Evolutionary conservation across 495 filamentous ascomycete genomes (phyloP).

Genomic region (Parathielavia appendiculata): DNA sequence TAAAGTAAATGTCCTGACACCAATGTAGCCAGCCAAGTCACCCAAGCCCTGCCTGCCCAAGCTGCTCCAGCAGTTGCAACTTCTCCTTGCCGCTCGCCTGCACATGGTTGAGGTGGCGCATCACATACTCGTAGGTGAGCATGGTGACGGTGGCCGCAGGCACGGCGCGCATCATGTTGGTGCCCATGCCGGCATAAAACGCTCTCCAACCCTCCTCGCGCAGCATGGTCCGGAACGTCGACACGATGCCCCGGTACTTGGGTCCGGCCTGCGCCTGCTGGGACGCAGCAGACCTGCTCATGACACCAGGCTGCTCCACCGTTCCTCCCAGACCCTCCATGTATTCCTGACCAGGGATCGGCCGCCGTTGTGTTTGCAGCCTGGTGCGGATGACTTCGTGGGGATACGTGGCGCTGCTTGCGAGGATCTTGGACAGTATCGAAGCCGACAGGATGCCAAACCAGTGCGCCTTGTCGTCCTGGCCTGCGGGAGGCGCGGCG

Average conservation of each 20-base stretch:
- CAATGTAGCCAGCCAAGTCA: background rate
- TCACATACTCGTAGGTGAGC: constrained; percentile 89
- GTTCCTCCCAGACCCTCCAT: constrained; percentile 53
- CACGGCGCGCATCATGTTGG: constrained; percentile 93
- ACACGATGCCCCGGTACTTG: constrained; percentile 75
- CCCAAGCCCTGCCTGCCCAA: constrained; percentile 5
- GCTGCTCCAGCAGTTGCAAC: constrained; percentile 14
- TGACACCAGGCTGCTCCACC: background rate
- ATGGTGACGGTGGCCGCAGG: constrained; percentile 95
- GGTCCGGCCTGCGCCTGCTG: constrained; percentile 30
- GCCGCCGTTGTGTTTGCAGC: constrained; percentile 78
- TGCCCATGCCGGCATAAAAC: constrained; percentile 97
- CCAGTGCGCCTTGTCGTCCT: constrained; percentile 40
- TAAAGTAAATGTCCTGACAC: too few species aligned
- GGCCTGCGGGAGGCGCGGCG: constrained; percentile 42
- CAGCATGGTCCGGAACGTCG: constrained; percentile 77
- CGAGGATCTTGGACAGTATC: constrained; percentile 91
- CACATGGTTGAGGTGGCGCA: constrained; percentile 47
- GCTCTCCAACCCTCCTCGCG: constrained; percentile 92
- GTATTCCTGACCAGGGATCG: constrained; percentile 54
- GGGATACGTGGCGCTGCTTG: constrained; percentile 92
- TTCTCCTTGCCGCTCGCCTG: constrained; percentile 33
- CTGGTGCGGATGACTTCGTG: constrained; percentile 92
- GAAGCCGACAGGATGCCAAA: constrained; percentile 78
- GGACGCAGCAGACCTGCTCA: background rate